Evolutionary conservation across 129 eudicot genomes (phyloP).

Genomic region (Glebionis coronaria): DNA sequence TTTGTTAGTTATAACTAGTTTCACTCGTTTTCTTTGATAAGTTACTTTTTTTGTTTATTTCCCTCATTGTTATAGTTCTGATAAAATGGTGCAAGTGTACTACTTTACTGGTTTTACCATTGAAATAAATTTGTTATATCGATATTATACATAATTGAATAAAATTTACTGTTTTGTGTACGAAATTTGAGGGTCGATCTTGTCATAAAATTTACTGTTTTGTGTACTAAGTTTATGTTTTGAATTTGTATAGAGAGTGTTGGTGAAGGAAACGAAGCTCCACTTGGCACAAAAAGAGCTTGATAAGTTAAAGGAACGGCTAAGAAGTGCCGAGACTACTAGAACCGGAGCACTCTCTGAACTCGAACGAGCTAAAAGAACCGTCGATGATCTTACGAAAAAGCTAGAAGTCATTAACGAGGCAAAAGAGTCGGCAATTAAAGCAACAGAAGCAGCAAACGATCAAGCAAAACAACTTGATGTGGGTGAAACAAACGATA

Average conservation of each 20-base stretch:
- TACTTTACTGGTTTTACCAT: no score
- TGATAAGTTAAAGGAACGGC: slow-evolving; percentile 63
- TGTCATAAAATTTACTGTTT: no score
- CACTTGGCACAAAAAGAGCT: slow-evolving; percentile 81
- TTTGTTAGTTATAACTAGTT: no score
- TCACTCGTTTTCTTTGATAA: no score
- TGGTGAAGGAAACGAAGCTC: slow-evolving; percentile 74
- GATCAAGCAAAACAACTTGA: slow-evolving; percentile 53
- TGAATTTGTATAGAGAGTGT: slow-evolving; percentile 44
- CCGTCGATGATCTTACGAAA: slow-evolving; percentile 56
- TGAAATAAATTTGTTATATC: no score
- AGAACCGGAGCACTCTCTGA: slow-evolving; percentile 67
- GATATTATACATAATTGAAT: no score
- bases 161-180: no score
- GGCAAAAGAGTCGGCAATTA: slow-evolving; percentile 56
- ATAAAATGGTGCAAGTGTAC: no score
- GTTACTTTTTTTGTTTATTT: no score
- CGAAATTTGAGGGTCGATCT: no score
- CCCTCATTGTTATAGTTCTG: no score
- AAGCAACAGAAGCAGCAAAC: slow-evolving; percentile 53
- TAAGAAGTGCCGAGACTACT: slow-evolving; percentile 69
- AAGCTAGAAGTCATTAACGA: slow-evolving; percentile 57
- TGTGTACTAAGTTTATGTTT: slow-evolving; percentile 2
- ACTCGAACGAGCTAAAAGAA: slow-evolving; percentile 69
- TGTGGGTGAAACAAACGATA: slow-evolving; percentile 29